Conservation (phyloP, 83 land plant species). For the Thuja plicata region DNA sequence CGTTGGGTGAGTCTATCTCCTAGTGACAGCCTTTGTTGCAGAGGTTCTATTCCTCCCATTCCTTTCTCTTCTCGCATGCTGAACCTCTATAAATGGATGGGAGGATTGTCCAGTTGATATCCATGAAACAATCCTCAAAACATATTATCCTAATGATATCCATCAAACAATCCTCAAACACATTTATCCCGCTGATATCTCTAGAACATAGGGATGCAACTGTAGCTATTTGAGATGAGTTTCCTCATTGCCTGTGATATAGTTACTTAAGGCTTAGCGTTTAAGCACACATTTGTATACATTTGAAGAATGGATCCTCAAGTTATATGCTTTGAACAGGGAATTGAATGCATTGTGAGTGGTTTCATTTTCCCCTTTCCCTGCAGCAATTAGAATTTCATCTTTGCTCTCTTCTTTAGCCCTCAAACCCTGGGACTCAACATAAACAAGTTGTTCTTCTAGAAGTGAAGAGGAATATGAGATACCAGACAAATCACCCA, state of each 20-base stretch:
- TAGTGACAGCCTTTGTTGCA: too few relatives aligned
- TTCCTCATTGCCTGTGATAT: background rate
- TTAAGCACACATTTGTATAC: background rate
- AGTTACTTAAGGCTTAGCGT: too few relatives aligned
- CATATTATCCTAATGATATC: too few relatives aligned
- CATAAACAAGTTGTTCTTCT: background rate
- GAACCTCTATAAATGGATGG: too few relatives aligned
- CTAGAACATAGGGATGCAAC: background rate
- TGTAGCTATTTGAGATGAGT: background rate
- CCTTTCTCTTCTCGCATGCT: too few relatives aligned
- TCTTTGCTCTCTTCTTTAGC: background rate
- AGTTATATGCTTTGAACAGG: background rate
- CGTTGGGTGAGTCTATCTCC: too few relatives aligned
- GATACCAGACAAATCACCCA: background rate
- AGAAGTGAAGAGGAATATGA: background rate
- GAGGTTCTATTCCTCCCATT: too few relatives aligned
- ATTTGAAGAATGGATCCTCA: background rate
- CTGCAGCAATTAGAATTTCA: background rate
- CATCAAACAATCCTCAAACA: too few relatives aligned
- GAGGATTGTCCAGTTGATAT: background rate
- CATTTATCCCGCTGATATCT: background rate
- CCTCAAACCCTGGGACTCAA: background rate
- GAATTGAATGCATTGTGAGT: background rate
- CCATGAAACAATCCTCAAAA: background rate
- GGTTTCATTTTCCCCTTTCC: background rate